phyloP scores from a whole-genome alignment of 106 monocot genomes.

The Iris macrosiphon region DNA sequence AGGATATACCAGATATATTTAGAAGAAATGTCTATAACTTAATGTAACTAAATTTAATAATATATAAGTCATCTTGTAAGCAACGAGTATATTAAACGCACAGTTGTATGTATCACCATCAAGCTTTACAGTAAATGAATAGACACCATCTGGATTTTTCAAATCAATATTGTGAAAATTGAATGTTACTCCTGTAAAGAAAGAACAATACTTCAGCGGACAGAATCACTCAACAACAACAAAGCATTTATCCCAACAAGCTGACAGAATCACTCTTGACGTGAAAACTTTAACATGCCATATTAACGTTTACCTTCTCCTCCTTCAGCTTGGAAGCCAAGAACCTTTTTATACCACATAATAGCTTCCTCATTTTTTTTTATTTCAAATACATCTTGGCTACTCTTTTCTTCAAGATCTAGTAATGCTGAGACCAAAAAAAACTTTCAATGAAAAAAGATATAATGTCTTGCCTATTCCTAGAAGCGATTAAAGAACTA shows the following conservation, averaged over 20 bases:
- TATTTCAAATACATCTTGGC: constrained; percentile 19
- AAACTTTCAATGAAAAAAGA: background rate
- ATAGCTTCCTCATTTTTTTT: constrained; percentile 38
- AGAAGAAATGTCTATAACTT: background rate
- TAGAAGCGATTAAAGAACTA: too few species aligned
- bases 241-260: too few species aligned
- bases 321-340: constrained; percentile 61
- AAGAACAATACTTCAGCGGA: background rate
- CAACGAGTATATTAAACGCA: constrained; percentile 25
- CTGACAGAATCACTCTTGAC: background rate
- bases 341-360: constrained; percentile 57
- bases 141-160: constrained; percentile 40
- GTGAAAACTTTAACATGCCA: background rate
- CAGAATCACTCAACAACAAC: background rate
- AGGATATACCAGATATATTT: background rate
- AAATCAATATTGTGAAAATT: constrained; percentile 53
- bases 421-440: constrained; percentile 24
- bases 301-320: constrained; percentile 51
- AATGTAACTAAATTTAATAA: background rate
- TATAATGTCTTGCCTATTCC: too few species aligned
- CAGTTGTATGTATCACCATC: constrained; percentile 42
- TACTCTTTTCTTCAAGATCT: constrained; percentile 28
- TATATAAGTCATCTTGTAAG: background rate
- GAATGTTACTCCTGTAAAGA: constrained; percentile 58
- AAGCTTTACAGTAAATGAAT: constrained; percentile 53